A percentile compares a stretch with the other conserved stretches of the same genome.
These are phyloP conservation scores for Paulownia fortunei DNA, from an alignment of 257 asterid genomes.

Conservation along the genomic window DNA sequence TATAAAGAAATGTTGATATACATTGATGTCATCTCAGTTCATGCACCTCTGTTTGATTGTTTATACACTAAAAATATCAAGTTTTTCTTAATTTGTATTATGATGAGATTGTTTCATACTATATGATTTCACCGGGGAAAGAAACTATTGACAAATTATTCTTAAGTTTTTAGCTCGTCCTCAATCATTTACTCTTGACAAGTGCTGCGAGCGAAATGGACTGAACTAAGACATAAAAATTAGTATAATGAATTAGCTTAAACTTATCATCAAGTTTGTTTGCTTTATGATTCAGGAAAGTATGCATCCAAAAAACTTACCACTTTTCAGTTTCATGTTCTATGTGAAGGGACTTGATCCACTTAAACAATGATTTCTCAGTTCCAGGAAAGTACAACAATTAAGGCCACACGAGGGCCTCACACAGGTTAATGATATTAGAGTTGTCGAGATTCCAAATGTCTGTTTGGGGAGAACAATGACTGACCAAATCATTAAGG, in stretches of 20 bases:
- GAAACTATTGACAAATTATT: background rate
- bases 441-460: conserved; percentile 35
- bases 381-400: background rate
- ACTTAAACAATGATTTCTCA: background rate
- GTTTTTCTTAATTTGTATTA: background rate
- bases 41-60: background rate
- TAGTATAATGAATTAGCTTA: background rate
- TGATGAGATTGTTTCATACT: background rate
- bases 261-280: background rate
- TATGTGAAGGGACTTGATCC: conserved; percentile 6
- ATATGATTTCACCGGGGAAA: background rate
- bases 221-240: too few relatives aligned
- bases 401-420: conserved; percentile 30
- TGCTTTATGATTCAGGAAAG: background rate
- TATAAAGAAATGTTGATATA: background rate
- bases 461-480: conserved; percentile 31
- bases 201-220: too few relatives aligned
- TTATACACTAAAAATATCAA: background rate
- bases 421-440: conserved; percentile 13
- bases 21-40: background rate
- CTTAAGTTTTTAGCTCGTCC: background rate
- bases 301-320: background rate
- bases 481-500: conserved; percentile 29
- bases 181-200: background rate
- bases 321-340: background rate